These are phyloP conservation scores for Fusarium burgessii DNA, from an alignment of 2,329 filamentous ascomycete species.

Conservation along the genomic window DNA sequence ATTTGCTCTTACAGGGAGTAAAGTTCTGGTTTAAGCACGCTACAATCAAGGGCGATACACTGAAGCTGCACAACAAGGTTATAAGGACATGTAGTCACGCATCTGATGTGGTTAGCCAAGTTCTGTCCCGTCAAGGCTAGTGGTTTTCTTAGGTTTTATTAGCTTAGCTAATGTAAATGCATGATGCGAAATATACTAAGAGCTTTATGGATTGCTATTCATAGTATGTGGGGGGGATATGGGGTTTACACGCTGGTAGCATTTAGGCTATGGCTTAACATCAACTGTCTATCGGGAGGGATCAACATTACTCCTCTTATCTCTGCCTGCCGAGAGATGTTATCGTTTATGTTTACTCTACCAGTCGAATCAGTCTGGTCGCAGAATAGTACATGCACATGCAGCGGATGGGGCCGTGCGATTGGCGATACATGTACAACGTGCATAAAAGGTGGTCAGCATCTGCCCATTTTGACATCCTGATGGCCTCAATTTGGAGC, in stretches of 20 bases:
- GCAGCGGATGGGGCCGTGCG: neutral
- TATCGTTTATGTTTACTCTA: fast-evolving
- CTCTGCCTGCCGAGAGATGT: neutral
- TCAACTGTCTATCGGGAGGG: neutral
- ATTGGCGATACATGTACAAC: neutral
- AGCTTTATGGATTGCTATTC: fast-evolving
- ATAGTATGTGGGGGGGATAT: fast-evolving
- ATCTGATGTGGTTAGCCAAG: too few species aligned
- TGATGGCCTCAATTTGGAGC: conserved; percentile 1
- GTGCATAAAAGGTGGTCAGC: conserved; percentile 26
- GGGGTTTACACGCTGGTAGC: neutral
- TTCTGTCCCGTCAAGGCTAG: too few species aligned
- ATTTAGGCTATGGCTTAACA: neutral
- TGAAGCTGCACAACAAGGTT: too few species aligned
- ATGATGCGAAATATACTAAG: neutral
- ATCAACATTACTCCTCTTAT: neutral
- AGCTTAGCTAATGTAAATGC: too few species aligned
- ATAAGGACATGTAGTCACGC: too few species aligned
- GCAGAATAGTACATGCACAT: neutral
- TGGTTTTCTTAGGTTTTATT: too few species aligned
- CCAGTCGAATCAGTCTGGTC: neutral
- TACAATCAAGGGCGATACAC: too few species aligned
- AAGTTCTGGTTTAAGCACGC: too few species aligned
- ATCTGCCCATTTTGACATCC: conserved; percentile 3
- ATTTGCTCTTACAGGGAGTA: too few species aligned